Percentiles rank a stretch among this genome's conserved stretches.
phyloP scores from a whole-genome alignment of 139 green algal species.

The Chlamydomonas applanata region DNA sequence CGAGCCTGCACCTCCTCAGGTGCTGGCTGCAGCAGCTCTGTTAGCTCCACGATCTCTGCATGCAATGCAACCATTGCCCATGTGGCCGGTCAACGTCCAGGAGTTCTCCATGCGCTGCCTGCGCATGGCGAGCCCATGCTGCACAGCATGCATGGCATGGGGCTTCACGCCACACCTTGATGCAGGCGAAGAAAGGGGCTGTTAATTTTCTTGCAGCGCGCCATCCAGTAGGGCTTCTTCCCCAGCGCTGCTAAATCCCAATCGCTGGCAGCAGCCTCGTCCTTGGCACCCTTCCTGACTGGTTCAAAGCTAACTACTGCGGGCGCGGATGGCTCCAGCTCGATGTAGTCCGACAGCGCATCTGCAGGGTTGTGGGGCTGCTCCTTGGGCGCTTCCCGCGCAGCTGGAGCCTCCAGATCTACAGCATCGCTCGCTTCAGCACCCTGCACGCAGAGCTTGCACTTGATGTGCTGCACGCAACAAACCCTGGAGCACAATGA shows the following conservation, averaged over 20 bases:
- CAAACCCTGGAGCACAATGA: no score
- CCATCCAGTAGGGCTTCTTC: slow-evolving; percentile 37
- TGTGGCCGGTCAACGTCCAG: neutral
- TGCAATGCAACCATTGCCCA: neutral
- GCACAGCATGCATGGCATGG: neutral
- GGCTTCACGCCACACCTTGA: slow-evolving; percentile 20
- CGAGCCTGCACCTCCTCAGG: slow-evolving; percentile 33
- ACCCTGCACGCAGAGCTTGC: no score
- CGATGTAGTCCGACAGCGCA: no score
- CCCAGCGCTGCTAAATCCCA: slow-evolving; percentile 4
- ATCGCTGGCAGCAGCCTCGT: neutral
- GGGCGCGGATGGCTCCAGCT: no score
- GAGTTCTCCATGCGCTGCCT: neutral
- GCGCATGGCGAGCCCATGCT: neutral
- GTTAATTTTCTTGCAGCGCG: slow-evolving; percentile 14
- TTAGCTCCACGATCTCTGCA: slow-evolving; percentile 44
- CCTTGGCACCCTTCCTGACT: no score
- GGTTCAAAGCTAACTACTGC: no score
- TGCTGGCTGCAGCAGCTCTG: slow-evolving; percentile 40
- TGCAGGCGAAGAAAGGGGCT: slow-evolving; percentile 41
- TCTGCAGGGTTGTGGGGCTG: no score
- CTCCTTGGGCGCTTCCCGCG: no score
- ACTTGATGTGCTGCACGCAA: no score
- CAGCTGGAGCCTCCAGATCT: no score
- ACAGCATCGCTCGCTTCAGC: no score